Base-by-base conservation (phyloP, 345 rosid genomes). In the Fremontodendron californicum region DNA sequence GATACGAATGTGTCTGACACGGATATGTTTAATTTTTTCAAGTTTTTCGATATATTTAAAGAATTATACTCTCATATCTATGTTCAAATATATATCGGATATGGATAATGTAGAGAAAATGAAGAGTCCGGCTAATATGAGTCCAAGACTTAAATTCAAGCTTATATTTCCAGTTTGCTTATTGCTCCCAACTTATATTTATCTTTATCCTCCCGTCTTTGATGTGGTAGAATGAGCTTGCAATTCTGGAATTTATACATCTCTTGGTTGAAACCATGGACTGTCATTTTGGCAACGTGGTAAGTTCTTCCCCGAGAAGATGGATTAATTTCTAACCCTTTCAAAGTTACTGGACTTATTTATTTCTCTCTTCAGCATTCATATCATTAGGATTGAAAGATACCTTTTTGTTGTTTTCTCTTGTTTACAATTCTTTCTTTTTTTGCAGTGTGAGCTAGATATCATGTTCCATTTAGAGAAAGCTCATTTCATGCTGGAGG, bases 391-490 rank as follows among this genome's bases (percentile, higher is more conserved):
- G 11, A 27, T 15, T 13, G n/a, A 5, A 55, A 15, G 45, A 49
- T 19, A 70, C 19, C 55, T 67, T 6, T 29, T 60, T 74, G 39
- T 35, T 51, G 33, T 54, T 42, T 6, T 51, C 25, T 27, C 61
- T 29, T 57, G 12, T 69, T 78, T 48, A 4, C 27, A 13, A n/a
- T n/a, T 12, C 1, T 10, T 1, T 64, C 57, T 74, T 25, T 55
- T 27, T 49, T 29, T 67, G 78, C 87, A 96, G 97, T 93, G 98
- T 79, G 98, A 92, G 86, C 91, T 96, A 13, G 99, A 96, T 81
- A 96, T 96, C 82, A 94, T 96, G 99, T 92, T 96, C 80, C 99
- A 96, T 87, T 78, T 92, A 81, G 98, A 96, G 89, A 96, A 94
- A 82, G 98, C 99, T 29, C 99, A 94, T 86, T 96, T 96, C 88